Conservation (phyloP, 1,139 yeast species). For the Lipomyces yarrowii region DNA sequence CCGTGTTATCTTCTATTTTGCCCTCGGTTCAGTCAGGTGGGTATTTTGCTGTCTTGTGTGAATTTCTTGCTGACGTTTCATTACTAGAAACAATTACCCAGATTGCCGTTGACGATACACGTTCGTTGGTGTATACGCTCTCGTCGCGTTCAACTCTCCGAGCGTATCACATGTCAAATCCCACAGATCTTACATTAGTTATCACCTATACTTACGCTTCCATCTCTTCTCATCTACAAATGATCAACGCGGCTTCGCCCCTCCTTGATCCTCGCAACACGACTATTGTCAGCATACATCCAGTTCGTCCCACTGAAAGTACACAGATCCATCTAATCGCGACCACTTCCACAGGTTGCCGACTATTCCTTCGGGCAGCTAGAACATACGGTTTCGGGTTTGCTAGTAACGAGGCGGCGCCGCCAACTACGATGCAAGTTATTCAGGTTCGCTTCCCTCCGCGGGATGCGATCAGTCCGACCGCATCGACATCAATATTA, state of each 20-base stretch:
- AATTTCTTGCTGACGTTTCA: conserved; percentile 3
- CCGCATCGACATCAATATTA: conserved; percentile 41
- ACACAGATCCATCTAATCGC: conserved; percentile 76
- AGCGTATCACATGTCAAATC: conserved; percentile 60
- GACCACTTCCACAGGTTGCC: conserved; percentile 80
- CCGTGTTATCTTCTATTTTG: conserved; percentile 34
- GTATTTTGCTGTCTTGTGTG: background rate
- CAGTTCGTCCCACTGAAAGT: conserved; percentile 66
- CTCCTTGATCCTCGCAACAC: conserved; percentile 37
- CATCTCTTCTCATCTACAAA: conserved; percentile 42
- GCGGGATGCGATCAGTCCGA: conserved; percentile 22
- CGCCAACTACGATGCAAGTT: conserved; percentile 44
- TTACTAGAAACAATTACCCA: conserved; percentile 61
- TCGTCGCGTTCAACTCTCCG: conserved; percentile 83
- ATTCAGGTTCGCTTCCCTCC: conserved; percentile 45
- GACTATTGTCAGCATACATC: conserved; percentile 60
- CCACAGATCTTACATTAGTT: conserved; percentile 46
- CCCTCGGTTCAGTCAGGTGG: conserved; percentile 25
- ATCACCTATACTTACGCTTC: conserved; percentile 41
- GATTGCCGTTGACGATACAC: conserved; percentile 71
- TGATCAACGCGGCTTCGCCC: conserved; percentile 43
- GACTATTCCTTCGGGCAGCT: conserved; percentile 57
- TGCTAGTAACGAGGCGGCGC: conserved; percentile 29
- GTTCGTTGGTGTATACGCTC: conserved; percentile 77
- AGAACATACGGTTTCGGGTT: conserved; percentile 34